A percentile compares a stretch with the other conserved stretches of the same genome.
phyloP scores from a whole-genome alignment of 169 alveolate genomes.

The Cryptosporidium ryanae region DNA sequence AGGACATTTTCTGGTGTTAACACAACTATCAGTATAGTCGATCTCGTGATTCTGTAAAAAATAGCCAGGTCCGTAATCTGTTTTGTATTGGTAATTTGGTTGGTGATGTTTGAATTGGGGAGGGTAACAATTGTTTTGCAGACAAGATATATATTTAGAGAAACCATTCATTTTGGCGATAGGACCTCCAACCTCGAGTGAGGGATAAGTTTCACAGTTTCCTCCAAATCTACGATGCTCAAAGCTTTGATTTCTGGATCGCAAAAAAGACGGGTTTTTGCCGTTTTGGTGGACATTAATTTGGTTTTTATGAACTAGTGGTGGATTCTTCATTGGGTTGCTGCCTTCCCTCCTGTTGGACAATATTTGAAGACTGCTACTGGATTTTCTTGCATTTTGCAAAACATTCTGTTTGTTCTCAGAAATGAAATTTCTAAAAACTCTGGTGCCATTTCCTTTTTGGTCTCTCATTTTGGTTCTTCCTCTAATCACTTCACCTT shows the following conservation, averaged over 20 bases:
- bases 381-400: conserved; percentile 33
- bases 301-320: conserved; percentile 1
- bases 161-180: conserved; percentile 55
- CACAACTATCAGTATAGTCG: no score
- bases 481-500: conserved; percentile 28
- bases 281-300: background rate
- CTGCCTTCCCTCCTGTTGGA: background rate
- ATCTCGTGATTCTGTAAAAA: no score
- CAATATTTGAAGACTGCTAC: conserved; percentile 24
- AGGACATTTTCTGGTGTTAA: conserved; percentile 42
- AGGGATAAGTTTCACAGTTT: conserved; percentile 27
- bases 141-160: conserved; percentile 21
- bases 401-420: conserved; percentile 46
- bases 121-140: conserved; percentile 21
- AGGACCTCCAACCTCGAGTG: conserved; percentile 67
- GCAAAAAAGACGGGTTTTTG: background rate
- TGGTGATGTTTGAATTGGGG: background rate
- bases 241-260: background rate
- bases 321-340: no score
- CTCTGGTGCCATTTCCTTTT: background rate
- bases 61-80: no score
- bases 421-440: conserved; percentile 25
- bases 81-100: no score
- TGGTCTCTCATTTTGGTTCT: conserved; percentile 5
- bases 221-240: background rate